Base-by-base conservation (phyloP, 371 early-diverging fungal species). In the Blastocladiella emersonii region DNA sequence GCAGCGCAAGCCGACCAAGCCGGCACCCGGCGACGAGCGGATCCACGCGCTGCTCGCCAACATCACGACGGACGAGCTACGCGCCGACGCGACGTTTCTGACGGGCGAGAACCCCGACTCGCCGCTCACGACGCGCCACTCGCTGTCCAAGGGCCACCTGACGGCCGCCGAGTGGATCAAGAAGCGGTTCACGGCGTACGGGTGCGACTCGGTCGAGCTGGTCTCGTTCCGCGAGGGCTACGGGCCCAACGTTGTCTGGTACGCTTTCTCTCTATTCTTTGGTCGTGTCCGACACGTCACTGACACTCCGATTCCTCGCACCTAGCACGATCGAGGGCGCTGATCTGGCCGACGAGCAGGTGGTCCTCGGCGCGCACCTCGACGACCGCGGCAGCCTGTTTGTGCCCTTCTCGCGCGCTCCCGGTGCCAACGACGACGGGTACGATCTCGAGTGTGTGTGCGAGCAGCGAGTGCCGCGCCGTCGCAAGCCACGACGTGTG, bases 241-340 rank as follows among this genome's bases (percentile, higher is more conserved):
- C 56, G 71, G 70, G 48, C 74, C 74, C 48, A 74, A 74, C 32
- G 74, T 74, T 21, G 63, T 74, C 63, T 74, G 74, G 73, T 71
- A 66, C 57, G 41, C 21, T 61, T 1, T 65, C 1, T n/a, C 7
- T 64, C 25, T 63, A 6, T 62, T 45, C 10, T 35, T 7, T 7
- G 1, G 5, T 61, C 30, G 30, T 57, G 15, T 36, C 6, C n/a
- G 21, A 23, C 21, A 19, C 36, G 27, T 56, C 17, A 55, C 53
- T n/a, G 45, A 61, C 55, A 56, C 34, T 30, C 36, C 41, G 34
- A n/a, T 35, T 34, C 39, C 25, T 34, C 21, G 0, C 32, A 15
- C 30, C 27, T 36, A 73, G 73, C 64, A 72, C 63, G 13, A 68
- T 74, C 61, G 65, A 62, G 45, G 74, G 74, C 30, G 72, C 72